A percentile compares a stretch with the other conserved stretches of the same genome.
phyloP scores from a whole-genome alignment of 495 filamentous ascomycete genomes.

The Immersiella caudata region DNA sequence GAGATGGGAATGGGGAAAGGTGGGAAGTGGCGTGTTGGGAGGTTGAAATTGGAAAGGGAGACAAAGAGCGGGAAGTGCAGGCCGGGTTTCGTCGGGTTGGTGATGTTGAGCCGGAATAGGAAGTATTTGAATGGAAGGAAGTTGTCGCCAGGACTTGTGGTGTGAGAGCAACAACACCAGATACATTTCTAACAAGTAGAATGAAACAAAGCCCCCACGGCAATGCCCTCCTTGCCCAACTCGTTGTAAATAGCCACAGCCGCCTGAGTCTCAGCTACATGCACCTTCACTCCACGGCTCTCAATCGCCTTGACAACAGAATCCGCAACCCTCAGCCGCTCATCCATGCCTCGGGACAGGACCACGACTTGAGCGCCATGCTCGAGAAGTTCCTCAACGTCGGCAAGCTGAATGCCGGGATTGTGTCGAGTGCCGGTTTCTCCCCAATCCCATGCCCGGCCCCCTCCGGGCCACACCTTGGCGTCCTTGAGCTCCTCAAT shows the following conservation, averaged over 20 bases:
- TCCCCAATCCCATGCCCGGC: constrained; percentile 4
- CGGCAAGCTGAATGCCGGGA: constrained; percentile 2
- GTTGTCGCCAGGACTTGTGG: no score
- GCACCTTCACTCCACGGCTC: not conserved
- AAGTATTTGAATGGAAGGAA: no score
- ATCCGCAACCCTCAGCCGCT: constrained; percentile 4
- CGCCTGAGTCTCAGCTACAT: constrained; percentile 4
- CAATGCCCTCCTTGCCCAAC: not conserved
- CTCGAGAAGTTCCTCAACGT: constrained; percentile 5
- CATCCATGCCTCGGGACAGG: not conserved
- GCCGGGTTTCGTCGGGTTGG: no score
- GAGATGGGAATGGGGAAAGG: no score
- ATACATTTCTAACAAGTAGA: constrained; percentile 8
- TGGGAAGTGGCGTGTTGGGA: no score
- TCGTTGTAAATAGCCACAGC: constrained; percentile 8
- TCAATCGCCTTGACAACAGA: not conserved
- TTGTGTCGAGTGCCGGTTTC: constrained; percentile 6
- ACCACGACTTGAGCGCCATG: not conserved
- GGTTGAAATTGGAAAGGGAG: no score
- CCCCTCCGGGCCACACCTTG: constrained; percentile 7
- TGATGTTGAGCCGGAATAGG: not conserved
- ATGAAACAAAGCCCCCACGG: not conserved
- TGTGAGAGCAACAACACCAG: no score
- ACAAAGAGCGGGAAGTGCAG: no score
- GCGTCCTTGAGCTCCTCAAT: not conserved